A percentile compares a stretch with the other conserved stretches of the same genome.
Evolutionary conservation across 148 eudicot species (phyloP).

Genomic region (Rhododendron henanense): DNA sequence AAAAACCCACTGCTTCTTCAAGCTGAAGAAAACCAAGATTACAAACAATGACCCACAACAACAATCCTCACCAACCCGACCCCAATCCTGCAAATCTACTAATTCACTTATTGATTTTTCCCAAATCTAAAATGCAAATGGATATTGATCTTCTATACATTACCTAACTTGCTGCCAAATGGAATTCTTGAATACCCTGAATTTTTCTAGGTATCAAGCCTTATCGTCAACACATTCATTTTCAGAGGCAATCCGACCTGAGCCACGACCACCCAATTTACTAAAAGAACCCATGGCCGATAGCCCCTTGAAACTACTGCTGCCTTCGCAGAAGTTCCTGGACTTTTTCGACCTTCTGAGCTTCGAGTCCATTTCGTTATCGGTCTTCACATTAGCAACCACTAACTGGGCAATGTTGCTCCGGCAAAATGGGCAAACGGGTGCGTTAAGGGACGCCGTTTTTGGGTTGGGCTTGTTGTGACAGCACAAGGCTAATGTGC

Average conservation of each 20-base stretch:
- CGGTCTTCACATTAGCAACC: slow-evolving; percentile 44
- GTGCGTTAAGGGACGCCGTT: slow-evolving; percentile 48
- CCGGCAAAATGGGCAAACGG: slow-evolving; percentile 95
- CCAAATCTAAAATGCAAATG: slow-evolving; percentile 24
- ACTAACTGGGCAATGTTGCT: slow-evolving; percentile 73
- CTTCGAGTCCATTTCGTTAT: slow-evolving; percentile 44
- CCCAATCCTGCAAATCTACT: slow-evolving; percentile 25
- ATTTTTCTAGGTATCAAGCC: slow-evolving; percentile 23
- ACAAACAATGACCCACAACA: slow-evolving; percentile 29
- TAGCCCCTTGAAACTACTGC: slow-evolving; percentile 92
- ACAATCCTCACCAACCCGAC: slow-evolving; percentile 38
- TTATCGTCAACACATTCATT: slow-evolving; percentile 56
- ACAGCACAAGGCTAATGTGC: slow-evolving; percentile 90
- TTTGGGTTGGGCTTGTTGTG: slow-evolving; percentile 94
- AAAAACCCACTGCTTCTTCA: slow-evolving; percentile 24
- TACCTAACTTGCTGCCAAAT: slow-evolving; percentile 18
- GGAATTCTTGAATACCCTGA: slow-evolving; percentile 11
- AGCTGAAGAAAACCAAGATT: slow-evolving; percentile 35
- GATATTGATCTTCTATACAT: slow-evolving; percentile 19
- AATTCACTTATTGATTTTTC: slow-evolving; percentile 29
- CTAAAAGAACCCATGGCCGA: slow-evolving; percentile 62
- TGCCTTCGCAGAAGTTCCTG: slow-evolving; percentile 72
- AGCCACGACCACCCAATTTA: slow-evolving; percentile 56
- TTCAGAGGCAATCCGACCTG: slow-evolving; percentile 57
- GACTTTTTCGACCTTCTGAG: slow-evolving; percentile 54